phyloP scores from a whole-genome alignment of 2,329 filamentous ascomycete species.

The Penicillium sumatraense region DNA sequence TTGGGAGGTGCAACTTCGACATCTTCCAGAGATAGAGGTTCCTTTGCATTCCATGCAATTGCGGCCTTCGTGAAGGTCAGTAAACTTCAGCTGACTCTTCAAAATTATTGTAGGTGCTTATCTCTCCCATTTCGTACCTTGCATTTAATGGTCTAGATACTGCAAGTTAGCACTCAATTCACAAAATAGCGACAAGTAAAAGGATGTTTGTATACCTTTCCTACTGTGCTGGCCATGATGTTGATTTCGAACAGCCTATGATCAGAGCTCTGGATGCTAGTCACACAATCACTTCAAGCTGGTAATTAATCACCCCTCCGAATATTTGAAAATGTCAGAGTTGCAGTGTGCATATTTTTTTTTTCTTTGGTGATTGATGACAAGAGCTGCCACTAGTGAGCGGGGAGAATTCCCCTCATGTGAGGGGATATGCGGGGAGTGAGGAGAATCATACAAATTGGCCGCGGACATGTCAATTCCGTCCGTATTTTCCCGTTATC shows the following conservation, averaged over 20 bases:
- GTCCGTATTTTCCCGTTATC: neutral
- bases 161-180: neutral
- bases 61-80: constrained; percentile 65
- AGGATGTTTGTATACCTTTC: constrained; percentile 52
- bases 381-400: neutral
- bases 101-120: too few relatives aligned
- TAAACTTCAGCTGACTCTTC: neutral
- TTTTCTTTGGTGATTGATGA: neutral
- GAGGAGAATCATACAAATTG: neutral
- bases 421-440: neutral
- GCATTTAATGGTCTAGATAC: constrained; percentile 81
- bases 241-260: neutral
- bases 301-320: too few relatives aligned
- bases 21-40: constrained; percentile 86
- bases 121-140: constrained; percentile 55
- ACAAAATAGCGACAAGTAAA: neutral
- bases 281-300: neutral
- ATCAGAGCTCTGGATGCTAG: neutral
- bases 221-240: constrained; percentile 60
- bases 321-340: neutral
- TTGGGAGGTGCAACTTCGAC: constrained; percentile 87
- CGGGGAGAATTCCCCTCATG: neutral
- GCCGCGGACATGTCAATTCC: neutral
- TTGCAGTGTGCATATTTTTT: neutral
- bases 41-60: constrained; percentile 95